Base-by-base conservation (phyloP, 2,329 filamentous ascomycete genomes). In the Microdochium bolleyi region DNA sequence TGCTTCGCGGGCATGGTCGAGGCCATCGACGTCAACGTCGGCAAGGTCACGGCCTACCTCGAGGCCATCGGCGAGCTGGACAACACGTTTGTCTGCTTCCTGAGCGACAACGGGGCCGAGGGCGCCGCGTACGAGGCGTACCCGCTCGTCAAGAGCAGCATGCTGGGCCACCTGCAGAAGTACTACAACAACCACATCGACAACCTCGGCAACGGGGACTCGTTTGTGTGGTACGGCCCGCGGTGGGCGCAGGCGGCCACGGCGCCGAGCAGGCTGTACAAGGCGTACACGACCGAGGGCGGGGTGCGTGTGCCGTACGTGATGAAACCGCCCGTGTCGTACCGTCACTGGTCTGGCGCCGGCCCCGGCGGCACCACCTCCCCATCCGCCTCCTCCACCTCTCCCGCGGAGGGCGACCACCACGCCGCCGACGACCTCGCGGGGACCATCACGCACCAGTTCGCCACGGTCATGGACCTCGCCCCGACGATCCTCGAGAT, bases 1-100 rank as follows among this genome's bases (percentile, higher is more conserved):
- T 75, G 79, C 3, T 86, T 79, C 54, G 82, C 83, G 0, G 83
- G 72, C 13, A 85, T 86, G 79, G 81, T 85, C 2, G 80, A 85
- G 53, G 72, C 71, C 51, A 84, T 85, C 51, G 83, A 86, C 58
- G 62, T 63, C 53, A 82, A 83, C 54, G 74, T 86, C 19, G 82
- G 82, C 37, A 78, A 78, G 53, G 76, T 85, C 2, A 67, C 83
- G 22, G 68, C 79, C 34, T 78, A 83, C 58, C 72, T 85, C 2
- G 69, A 78, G 53, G 62, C 73, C 46, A 78, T 74, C 2, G 78
- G 74, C 53, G 81, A 85, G 61, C 70, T 81, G 1, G 82, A 85
- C 56, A 83, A 85, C 62, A 86, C 82, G 2, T 79, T 85, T 55
- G 72, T 86, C 50, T 74, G 77, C 60, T 85, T 85, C 71, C 77